Evolutionary conservation across 331 rosid species (phyloP).

Genomic region (Quercus tomentella): DNA sequence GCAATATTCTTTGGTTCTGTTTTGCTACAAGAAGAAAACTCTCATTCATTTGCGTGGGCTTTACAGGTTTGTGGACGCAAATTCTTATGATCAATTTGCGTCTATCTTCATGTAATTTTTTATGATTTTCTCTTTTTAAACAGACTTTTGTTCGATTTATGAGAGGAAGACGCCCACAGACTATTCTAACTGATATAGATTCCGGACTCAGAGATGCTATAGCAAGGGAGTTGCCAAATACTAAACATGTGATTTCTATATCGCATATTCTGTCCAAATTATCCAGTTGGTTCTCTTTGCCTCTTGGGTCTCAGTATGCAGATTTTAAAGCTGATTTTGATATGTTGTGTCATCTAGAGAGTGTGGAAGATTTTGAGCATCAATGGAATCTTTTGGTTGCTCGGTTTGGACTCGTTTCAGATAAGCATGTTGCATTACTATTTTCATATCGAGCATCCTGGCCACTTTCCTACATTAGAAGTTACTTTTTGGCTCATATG

Average conservation of each 20-base stretch:
- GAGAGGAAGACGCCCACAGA: conserved; percentile 61
- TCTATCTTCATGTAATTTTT: conserved; percentile 11
- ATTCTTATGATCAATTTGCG: conserved; percentile 28
- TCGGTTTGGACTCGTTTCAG: conserved; percentile 52
- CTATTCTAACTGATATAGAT: conserved; percentile 58
- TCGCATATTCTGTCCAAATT: conserved; percentile 60
- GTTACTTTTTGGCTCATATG: conserved; percentile 52
- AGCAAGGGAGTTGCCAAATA: conserved; percentile 48
- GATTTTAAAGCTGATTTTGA: conserved; percentile 57
- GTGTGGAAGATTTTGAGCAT: conserved; percentile 52
- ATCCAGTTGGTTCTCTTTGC: conserved; percentile 55
- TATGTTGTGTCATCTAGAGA: conserved; percentile 52
- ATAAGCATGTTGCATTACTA: conserved; percentile 50
- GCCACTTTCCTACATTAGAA: conserved; percentile 41
- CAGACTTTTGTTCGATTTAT: conserved; percentile 62
- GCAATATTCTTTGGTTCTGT: conserved; percentile 47
- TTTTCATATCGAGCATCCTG: conserved; percentile 47
- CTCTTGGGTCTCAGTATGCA: conserved; percentile 40
- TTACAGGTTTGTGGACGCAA: conserved; percentile 55
- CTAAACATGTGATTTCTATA: conserved; percentile 49
- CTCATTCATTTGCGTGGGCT: conserved; percentile 56
- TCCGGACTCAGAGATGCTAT: conserved; percentile 52
- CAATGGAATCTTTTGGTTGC: conserved; percentile 56
- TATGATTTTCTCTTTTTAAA: conserved; percentile 34
- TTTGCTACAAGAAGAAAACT: conserved; percentile 61